These are phyloP conservation scores for Kodamaea hsintzibuensis DNA, from an alignment of 805 yeast genomes.

Conservation along the genomic window DNA sequence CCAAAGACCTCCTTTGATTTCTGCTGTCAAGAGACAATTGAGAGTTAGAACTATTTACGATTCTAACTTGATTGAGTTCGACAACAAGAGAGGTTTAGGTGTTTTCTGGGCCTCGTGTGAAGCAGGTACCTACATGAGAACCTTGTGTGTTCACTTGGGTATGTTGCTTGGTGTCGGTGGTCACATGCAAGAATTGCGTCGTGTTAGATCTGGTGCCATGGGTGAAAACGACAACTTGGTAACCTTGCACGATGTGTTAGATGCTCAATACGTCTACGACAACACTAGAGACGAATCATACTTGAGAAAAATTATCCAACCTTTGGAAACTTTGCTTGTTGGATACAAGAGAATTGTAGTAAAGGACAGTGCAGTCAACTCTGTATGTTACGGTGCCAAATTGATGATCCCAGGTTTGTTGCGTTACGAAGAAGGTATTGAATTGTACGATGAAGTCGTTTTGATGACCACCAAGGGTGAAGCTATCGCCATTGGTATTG, in stretches of 20 bases:
- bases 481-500: constrained; percentile 97
- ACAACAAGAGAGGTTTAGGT: constrained; percentile 93
- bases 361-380: constrained; percentile 91
- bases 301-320: constrained; percentile 89
- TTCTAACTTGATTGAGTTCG: constrained; percentile 92
- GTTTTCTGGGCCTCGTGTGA: constrained; percentile 99
- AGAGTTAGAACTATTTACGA: constrained; percentile 98
- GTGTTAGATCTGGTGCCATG: constrained; percentile 97
- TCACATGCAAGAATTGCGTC: constrained; percentile 99
- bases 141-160: constrained; percentile 97
- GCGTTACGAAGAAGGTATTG: constrained; percentile 97
- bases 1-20: constrained; percentile 98
- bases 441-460: constrained; percentile 95
- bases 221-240: constrained; percentile 89
- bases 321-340: constrained; percentile 87
- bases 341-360: constrained; percentile 98
- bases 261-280: constrained; percentile 97
- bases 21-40: constrained; percentile 98
- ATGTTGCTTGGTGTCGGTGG: constrained; percentile 99
- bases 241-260: constrained; percentile 94
- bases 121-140: constrained; percentile 99
- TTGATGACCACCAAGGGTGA: constrained; percentile 99
- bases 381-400: constrained; percentile 98
- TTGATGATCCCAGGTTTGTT: constrained; percentile 98
- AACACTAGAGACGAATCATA: constrained; percentile 96